Percentiles rank a stretch among this genome's conserved stretches.
Conservation (phyloP, 768 basidiomycete genomes). For the Mycena olivaceomarginata region DNA sequence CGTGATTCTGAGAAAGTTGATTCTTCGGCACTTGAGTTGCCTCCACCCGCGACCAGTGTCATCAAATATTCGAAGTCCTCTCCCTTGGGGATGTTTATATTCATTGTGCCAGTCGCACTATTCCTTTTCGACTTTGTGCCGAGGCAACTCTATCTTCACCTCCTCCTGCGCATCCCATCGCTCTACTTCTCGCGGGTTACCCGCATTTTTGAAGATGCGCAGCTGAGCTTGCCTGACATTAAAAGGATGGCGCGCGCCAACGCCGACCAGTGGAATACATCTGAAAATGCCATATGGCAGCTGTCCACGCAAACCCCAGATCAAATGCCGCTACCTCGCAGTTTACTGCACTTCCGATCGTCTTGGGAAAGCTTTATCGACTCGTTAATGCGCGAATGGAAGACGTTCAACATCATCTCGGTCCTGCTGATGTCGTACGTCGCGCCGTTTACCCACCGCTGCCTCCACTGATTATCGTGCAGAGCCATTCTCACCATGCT, state of each 20-base stretch:
- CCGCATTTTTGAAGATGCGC: constrained; percentile 79
- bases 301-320: background rate
- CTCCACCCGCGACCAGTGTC: background rate
- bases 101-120: background rate
- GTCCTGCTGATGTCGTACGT: constrained; percentile 58
- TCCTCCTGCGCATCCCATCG: constrained; percentile 76
- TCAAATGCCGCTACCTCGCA: constrained; percentile 51
- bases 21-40: background rate
- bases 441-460: background rate
- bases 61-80: background rate
- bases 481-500: constrained; percentile 61
- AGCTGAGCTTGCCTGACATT: constrained; percentile 77
- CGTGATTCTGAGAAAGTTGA: background rate
- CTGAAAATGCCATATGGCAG: constrained; percentile 3
- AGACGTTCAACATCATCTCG: constrained; percentile 74
- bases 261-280: constrained; percentile 40
- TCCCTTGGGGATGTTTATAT: background rate
- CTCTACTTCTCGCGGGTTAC: constrained; percentile 83
- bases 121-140: constrained; percentile 54
- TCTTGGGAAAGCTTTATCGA: constrained; percentile 77
- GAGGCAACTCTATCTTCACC: constrained; percentile 56
- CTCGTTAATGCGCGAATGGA: constrained; percentile 73
- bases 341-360: constrained; percentile 69
- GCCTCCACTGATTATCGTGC: background rate
- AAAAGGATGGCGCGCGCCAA: constrained; percentile 61